Conservation (phyloP, 1,284 basidiomycete genomes). For the Trichosporon sp. region DNA sequence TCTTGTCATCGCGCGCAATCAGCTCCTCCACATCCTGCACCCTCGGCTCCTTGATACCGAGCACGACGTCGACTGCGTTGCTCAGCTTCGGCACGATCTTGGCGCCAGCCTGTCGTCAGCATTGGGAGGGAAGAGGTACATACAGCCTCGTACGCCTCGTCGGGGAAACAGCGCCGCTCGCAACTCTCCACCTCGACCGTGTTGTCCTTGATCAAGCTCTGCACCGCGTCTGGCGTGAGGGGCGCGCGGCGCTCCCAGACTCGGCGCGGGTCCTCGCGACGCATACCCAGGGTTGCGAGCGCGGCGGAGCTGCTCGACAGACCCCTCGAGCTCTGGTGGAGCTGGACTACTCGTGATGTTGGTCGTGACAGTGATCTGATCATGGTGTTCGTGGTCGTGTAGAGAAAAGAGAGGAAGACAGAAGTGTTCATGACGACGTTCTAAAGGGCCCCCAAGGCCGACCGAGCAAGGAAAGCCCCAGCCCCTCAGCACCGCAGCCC, state of each 20-base stretch:
- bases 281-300: constrained; percentile 63
- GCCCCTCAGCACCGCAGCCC: neutral
- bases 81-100: constrained; percentile 63
- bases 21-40: constrained; percentile 62
- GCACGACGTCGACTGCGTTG: constrained; percentile 68
- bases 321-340: neutral
- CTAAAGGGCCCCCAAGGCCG: neutral
- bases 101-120: constrained; percentile 69
- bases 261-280: constrained; percentile 74
- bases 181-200: constrained; percentile 60
- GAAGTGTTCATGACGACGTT: neutral
- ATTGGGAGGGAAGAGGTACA: constrained; percentile 31
- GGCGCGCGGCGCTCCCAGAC: constrained; percentile 88
- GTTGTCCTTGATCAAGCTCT: constrained; percentile 57
- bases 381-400: neutral
- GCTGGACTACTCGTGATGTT: neutral
- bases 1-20: constrained; percentile 30
- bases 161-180: constrained; percentile 70
- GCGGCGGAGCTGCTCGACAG: neutral
- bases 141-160: constrained; percentile 69
- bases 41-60: constrained; percentile 87
- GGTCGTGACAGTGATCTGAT: neutral
- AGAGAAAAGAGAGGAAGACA: constrained; percentile 15
- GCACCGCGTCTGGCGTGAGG: constrained; percentile 72
- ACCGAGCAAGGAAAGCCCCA: too few species aligned